These are phyloP conservation scores for Cryptosporidium ryanae DNA, from an alignment of 169 alveolate species.

Conservation along the genomic window DNA sequence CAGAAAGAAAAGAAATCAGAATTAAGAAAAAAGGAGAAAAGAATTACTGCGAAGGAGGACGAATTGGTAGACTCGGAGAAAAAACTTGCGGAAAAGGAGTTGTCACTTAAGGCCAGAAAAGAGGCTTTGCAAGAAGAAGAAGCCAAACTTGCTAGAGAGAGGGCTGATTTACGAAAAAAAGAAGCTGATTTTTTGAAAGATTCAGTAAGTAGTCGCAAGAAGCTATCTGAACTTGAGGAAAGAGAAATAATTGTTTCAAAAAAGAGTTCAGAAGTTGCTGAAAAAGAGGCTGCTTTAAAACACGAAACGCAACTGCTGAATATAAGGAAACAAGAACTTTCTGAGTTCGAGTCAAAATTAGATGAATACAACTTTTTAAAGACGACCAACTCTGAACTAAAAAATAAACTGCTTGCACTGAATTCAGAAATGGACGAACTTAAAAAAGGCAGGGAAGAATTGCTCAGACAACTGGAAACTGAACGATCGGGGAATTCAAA, in stretches of 20 bases:
- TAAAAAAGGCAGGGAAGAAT: no score
- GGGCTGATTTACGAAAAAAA: no score
- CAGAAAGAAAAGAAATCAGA: background rate
- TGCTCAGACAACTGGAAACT: no score
- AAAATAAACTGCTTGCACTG: no score
- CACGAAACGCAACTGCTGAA: background rate
- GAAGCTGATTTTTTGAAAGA: no score
- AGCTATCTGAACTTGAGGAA: background rate
- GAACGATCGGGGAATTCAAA: no score
- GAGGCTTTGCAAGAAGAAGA: background rate
- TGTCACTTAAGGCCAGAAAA: background rate
- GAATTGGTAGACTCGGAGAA: background rate
- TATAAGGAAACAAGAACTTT: no score
- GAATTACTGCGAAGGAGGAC: slow-evolving; percentile 7
- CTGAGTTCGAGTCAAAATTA: no score
- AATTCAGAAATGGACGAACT: no score
- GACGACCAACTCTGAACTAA: no score
- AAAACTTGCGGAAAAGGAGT: background rate
- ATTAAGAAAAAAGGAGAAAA: slow-evolving; percentile 2
- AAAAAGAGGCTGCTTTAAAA: background rate
- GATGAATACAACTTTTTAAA: no score
- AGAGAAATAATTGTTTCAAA: background rate
- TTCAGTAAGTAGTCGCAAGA: no score
- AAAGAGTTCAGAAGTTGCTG: background rate
- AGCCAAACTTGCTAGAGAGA: background rate